Percentiles rank a stretch among this genome's conserved stretches.
These are phyloP conservation scores for Carnegiea gigantea DNA, from an alignment of 179 eudicot species.

Conservation along the genomic window DNA sequence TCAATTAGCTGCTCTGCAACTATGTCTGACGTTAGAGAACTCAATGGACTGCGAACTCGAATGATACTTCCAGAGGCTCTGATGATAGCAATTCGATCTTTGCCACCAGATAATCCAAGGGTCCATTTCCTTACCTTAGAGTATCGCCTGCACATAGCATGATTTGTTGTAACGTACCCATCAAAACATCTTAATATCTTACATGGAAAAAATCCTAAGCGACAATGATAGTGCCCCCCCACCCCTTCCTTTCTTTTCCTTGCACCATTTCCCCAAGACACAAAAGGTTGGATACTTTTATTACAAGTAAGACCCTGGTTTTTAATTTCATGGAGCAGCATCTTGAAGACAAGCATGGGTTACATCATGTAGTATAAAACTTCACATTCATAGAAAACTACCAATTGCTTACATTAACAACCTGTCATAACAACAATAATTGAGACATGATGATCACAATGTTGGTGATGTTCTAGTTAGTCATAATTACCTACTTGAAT, in stretches of 20 bases:
- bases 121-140: conserved; percentile 79
- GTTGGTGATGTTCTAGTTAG: no score
- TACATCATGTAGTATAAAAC: not conserved
- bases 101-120: conserved; percentile 80
- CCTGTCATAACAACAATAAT: no score
- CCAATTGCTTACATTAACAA: no score
- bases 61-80: conserved; percentile 95
- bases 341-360: not conserved
- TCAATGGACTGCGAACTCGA: conserved; percentile 59
- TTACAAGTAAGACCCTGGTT: not conserved
- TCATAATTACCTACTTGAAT: no score
- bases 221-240: not conserved
- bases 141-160: conserved; percentile 56
- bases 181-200: conserved; percentile 7
- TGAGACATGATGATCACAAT: no score
- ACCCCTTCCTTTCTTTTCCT: not conserved
- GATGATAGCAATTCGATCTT: conserved; percentile 76
- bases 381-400: not conserved
- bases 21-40: conserved; percentile 59
- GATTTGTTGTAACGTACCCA: conserved; percentile 8
- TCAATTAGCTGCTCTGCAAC: conserved; percentile 76
- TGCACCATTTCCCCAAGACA: no score
- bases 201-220: not conserved
- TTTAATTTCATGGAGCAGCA: not conserved
- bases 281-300: not conserved